These are phyloP conservation scores for Aspergillus sp. DNA, from an alignment of 2,329 filamentous ascomycete species.

Conservation along the genomic window DNA sequence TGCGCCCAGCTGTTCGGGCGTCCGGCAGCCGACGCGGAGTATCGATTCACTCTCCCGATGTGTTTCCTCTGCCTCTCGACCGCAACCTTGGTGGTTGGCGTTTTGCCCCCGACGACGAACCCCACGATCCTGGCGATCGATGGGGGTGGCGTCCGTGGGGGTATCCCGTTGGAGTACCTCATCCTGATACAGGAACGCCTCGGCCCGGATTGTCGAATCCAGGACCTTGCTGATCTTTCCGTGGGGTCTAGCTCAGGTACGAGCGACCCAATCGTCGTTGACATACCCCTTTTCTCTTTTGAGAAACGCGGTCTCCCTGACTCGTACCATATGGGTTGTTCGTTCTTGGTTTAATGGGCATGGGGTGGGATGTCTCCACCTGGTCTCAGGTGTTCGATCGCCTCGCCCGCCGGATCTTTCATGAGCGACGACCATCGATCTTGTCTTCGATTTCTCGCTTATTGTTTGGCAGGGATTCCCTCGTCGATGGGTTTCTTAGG, in stretches of 20 bases:
- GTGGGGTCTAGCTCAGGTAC: constrained; percentile 16
- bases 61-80: constrained; percentile 17
- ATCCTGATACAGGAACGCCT: constrained; percentile 17
- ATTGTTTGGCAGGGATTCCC: constrained; percentile 5
- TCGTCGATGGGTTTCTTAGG: constrained; percentile 2
- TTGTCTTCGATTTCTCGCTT: constrained; percentile 6
- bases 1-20: constrained; percentile 19
- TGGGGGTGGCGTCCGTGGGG: constrained; percentile 20
- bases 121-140: constrained; percentile 27
- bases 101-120: constrained; percentile 24
- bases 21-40: constrained; percentile 9
- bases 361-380: constrained; percentile 13
- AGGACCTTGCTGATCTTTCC: constrained; percentile 11
- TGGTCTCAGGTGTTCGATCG: constrained; percentile 14
- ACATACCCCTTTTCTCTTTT: not conserved
- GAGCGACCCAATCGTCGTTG: not conserved
- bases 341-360: constrained; percentile 13
- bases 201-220: constrained; percentile 3
- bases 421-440: constrained; percentile 9
- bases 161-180: constrained; percentile 18
- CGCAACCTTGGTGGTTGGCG: constrained; percentile 13
- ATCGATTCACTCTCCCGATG: constrained; percentile 16
- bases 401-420: constrained; percentile 10
- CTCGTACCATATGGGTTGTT: constrained; percentile 15
- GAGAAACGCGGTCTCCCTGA: not conserved